These are phyloP conservation scores for Orychophragmus violaceus DNA, from an alignment of 345 rosid genomes.

Conservation along the genomic window DNA sequence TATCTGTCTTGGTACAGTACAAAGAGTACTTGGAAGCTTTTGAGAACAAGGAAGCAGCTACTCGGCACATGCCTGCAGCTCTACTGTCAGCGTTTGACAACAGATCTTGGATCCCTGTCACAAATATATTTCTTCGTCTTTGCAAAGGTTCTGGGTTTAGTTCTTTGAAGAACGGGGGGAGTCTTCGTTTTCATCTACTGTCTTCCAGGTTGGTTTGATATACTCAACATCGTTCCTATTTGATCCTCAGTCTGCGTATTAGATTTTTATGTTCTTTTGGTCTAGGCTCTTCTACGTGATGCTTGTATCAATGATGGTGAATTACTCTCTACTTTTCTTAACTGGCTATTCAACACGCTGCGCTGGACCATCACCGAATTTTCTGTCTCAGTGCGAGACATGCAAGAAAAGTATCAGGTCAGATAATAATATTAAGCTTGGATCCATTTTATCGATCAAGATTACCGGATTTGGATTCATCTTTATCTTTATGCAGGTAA, in stretches of 20 bases:
- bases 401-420: constrained; percentile 96
- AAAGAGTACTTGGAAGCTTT: constrained; percentile 86
- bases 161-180: constrained; percentile 77
- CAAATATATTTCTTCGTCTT: constrained; percentile 81
- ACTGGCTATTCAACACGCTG: too few relatives aligned
- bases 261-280: not conserved
- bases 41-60: constrained; percentile 87
- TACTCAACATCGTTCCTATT: not conserved
- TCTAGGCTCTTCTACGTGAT: constrained; percentile 69
- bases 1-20: constrained; percentile 85
- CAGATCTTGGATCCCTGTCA: constrained; percentile 91
- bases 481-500: constrained; percentile 39
- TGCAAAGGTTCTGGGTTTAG: constrained; percentile 82
- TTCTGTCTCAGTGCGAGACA: constrained; percentile 86
- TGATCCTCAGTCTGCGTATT: constrained; percentile 1
- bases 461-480: not conserved
- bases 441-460: not conserved
- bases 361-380: constrained; percentile 99
- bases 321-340: constrained; percentile 79
- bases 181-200: constrained; percentile 68
- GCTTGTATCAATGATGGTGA: constrained; percentile 63
- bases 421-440: not conserved
- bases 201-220: constrained; percentile 62
- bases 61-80: constrained; percentile 63
- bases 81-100: constrained; percentile 88